These are phyloP conservation scores for Zelopaecilomyces penicillatus DNA, from an alignment of 2,329 filamentous ascomycete genomes.

Conservation along the genomic window DNA sequence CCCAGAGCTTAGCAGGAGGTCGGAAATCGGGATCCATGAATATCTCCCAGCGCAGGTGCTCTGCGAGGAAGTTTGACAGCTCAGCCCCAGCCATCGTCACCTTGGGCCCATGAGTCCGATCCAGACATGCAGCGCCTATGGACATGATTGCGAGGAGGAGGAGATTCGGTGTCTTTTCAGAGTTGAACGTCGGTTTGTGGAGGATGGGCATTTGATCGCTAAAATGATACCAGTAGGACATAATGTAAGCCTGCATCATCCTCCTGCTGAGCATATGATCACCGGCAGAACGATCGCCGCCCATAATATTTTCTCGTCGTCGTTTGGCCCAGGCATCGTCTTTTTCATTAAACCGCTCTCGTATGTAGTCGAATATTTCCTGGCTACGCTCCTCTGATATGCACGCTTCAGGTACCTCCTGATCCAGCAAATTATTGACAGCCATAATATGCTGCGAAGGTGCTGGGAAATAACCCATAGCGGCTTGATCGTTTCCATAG, in stretches of 20 bases:
- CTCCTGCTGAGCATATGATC: conserved; percentile 67
- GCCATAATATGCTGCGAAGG: conserved; percentile 75
- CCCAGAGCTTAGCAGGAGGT: conserved; percentile 89
- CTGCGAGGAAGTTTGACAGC: conserved; percentile 81
- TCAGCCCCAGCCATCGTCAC: conserved; percentile 70
- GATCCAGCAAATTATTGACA: conserved; percentile 75
- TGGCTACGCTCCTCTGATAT: conserved; percentile 83
- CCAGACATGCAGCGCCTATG: conserved; percentile 82
- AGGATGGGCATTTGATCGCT: conserved; percentile 91
- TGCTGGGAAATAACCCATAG: conserved; percentile 50
- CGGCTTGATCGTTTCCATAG: conserved; percentile 37
- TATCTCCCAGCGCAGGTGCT: conserved; percentile 91
- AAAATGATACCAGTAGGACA: conserved; percentile 91
- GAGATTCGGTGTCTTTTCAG: conserved; percentile 77
- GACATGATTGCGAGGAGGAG: conserved; percentile 84
- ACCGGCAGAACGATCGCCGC: conserved; percentile 63
- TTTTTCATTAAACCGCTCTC: conserved; percentile 68
- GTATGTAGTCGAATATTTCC: conserved; percentile 75
- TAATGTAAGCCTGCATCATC: conserved; percentile 94
- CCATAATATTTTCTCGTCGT: conserved; percentile 67
- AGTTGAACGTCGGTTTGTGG: conserved; percentile 87
- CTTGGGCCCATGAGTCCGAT: conserved; percentile 68
- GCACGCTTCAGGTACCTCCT: conserved; percentile 67
- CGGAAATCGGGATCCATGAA: conserved; percentile 87
- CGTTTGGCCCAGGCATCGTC: conserved; percentile 63